Base-by-base conservation (phyloP, 352 stramenopile species). In the Globisporangium cylindrosporum region DNA sequence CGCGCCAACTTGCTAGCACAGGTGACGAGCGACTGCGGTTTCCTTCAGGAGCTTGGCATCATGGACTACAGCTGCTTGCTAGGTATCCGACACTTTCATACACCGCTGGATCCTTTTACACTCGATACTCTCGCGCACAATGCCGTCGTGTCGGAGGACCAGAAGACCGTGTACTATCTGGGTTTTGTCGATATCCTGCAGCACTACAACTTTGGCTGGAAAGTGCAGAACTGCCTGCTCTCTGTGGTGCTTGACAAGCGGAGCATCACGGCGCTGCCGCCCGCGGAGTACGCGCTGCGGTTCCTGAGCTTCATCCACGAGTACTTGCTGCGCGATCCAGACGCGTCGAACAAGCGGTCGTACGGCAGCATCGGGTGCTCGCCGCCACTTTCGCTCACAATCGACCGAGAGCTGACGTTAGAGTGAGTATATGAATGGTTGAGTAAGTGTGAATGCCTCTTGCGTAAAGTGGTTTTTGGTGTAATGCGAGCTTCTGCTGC, bases 11-110 rank as follows among this genome's bases (percentile, higher is more conserved):
- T 95, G 5, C 69, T 93, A 32, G 86, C 86, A 3, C 88, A 95
- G 36, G 84, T 95, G 56, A 95, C 86, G 25, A 91, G 81, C 58
- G 88, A 95, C 74, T 93, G 84, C 20, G 88, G 86, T 7, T 95
- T 95, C 65, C 76, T 94, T 0, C 88, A 95, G 62, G 85, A 94
- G 59, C 75, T 95, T 38, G 86, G 85, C 15, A 94, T 95, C 62
- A 95, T 95, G 86, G 88, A 95, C 66, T 95, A 95, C 68, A 95
- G 88, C 65, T 95, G 82, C 41, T 70, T 95, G 53, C 72, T 95
- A 1, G 88, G 88, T 4, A 90, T 94, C 29, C 82, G 86, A 3
- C 77, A 88, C 49, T 88, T 91, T 62, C 74, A 78, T 38, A 59
- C 69, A 24, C 70, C 68, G 6, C 71, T 92, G 56, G 81, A 89